Evolutionary conservation across 805 yeast genomes (phyloP), one percentile per base, ranked within the genome.

Genomic region (Cyberlindnera meyerae): DNA sequence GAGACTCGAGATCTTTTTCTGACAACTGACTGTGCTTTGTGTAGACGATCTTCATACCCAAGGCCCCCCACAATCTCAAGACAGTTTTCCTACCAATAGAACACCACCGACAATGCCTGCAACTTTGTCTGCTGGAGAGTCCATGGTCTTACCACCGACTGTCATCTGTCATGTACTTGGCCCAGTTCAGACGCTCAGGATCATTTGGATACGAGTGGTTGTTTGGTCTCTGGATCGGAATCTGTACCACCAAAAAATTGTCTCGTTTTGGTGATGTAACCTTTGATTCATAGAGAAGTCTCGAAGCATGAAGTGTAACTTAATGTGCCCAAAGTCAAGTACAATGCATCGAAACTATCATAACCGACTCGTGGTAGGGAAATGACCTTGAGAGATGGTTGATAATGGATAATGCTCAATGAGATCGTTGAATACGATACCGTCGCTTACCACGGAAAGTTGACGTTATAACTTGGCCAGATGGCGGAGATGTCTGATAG

Each of bases 31-130:
- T 63, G 48, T 88, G 66, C 47, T 80, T 82, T 37, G 75, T 68
- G 46, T 82, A 83, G 39, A 70, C 69, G 25, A 84, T 65, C 15
- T 71, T 60, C 83, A 83, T 77, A 5, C 85, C 87, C 22, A 84
- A 56, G n/a, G 61, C 62, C 32, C 62, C 62, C 32, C 62, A 35
- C 40, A 84, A 64, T 48, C 80, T 68, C 32, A 57, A 59, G 4
- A 79, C 93, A 39, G 82, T 74, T 21, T 69, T 66, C 52, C 71
- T 70, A 8, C 94, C 95, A 48, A 84, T 84, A 15, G 75, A 66
- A 1, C 95, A 94, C 49, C 83, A 78, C 94, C 95, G 4, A 82
- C 73, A 24, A 84, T 68, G 3, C 79, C 75, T 1, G 69, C 87
- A 17, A 63, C 63, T 51, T 75, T 79, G 15, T 77, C 77, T 12